Conservation (phyloP, 108 stramenopile genomes). For the Skeletonema costatum region DNA sequence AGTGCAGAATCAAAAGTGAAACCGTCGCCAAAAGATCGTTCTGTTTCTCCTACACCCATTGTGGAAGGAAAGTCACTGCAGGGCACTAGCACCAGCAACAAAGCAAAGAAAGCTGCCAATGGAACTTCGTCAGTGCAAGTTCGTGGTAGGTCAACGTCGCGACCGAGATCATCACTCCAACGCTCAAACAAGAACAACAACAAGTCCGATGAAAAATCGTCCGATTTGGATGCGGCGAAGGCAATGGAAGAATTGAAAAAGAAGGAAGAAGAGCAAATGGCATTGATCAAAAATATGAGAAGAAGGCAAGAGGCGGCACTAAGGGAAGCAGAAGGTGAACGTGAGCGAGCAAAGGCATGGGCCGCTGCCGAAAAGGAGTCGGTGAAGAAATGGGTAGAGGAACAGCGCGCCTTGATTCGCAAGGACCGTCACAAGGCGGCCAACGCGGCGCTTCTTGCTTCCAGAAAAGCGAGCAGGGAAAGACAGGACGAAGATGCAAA, state of each 20-base stretch:
- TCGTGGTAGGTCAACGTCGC: background rate
- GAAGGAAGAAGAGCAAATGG: constrained; percentile 46
- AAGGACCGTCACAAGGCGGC: constrained; percentile 54
- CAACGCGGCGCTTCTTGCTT: constrained; percentile 49
- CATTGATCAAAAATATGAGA: constrained; percentile 52
- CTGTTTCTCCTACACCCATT: background rate
- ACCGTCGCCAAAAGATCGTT: background rate
- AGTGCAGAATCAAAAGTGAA: background rate
- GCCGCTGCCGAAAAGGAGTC: constrained; percentile 48
- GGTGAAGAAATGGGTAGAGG: constrained; percentile 44
- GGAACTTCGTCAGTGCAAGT: background rate
- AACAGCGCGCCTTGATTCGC: constrained; percentile 42
- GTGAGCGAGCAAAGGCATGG: constrained; percentile 54
- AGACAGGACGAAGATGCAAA: background rate
- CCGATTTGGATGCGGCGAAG: background rate
- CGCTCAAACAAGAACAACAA: background rate
- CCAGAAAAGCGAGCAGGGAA: constrained; percentile 29
- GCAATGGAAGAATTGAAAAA: constrained; percentile 45
- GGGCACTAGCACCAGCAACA: background rate
- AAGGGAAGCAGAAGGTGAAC: constrained; percentile 50
- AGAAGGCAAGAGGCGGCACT: constrained; percentile 48
- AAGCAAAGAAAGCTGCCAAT: background rate
- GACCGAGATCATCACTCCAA: background rate
- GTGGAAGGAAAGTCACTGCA: background rate
- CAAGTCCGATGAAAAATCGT: background rate